Base-by-base conservation (phyloP, 495 filamentous ascomycete species). In the Annulohypoxylon moriforme region DNA sequence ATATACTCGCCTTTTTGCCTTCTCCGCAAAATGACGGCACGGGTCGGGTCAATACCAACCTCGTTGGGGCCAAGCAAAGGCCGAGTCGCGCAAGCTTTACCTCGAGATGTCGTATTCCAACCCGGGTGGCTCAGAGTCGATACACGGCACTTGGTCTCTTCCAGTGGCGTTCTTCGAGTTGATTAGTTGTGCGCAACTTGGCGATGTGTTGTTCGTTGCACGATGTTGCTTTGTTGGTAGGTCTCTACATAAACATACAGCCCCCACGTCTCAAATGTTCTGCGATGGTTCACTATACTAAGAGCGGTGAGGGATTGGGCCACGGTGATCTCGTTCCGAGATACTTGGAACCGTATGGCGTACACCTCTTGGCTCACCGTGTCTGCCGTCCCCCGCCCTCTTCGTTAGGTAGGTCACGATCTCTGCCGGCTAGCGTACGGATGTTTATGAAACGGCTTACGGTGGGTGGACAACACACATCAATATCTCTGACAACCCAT, bases 281-380 rank as follows among this genome's bases (percentile, higher is more conserved):
- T n/a, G 5, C n/a, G 24, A 7, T 14, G 20, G 20, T 1, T 29
- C 24, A 13, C 13, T 24, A 29, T 52, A n/a, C 24, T 13, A 24
- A 49, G 18, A 9, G 7, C 22, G 46, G 25, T 49, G 20, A 29
- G 20, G 47, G 47, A 52, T 25, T 13, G 10, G n/a, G 22, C 24
- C 14, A 24, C 47, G 24, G 14, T 13, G 22, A 52, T 33, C 25
- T 55, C 38, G 58, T 58, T 65, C 46, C 63, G 40, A 44, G 40
- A 44, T 44, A 13, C 40, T 18, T 13, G 4, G 3, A 20, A 44
- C 16, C 20, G 40, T 44, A 44, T 4, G 20, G 20, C 40, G 40
- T 20, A 18, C n/a, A 44, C 20, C 40, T 16, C 40, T 44, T 20
- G 40, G n/a, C n/a, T 44, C n/a, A n/a, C 20, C 40, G 40, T 44